Conservation (phyloP, 2,329 filamentous ascomycete genomes). For the Fusarium bulbicola region DNA sequence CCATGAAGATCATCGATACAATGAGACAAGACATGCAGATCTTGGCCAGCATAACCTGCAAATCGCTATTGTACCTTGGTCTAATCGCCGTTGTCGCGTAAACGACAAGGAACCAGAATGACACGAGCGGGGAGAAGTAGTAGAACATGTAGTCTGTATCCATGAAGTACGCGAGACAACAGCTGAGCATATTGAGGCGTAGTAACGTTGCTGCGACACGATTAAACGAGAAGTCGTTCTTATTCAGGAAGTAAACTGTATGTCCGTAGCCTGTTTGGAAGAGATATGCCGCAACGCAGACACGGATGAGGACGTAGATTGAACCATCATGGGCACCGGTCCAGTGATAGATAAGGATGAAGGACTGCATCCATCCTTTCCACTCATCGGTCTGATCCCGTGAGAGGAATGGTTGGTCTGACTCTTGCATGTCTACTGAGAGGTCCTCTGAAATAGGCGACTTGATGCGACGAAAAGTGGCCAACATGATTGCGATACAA, state of each 20-base stretch:
- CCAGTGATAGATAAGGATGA: constrained; percentile 64
- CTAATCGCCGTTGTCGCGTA: constrained; percentile 60
- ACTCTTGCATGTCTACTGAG: neutral
- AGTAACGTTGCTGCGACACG: constrained; percentile 61
- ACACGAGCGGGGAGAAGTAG: constrained; percentile 66
- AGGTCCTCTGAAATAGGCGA: fast-evolving
- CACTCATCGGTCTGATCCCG: constrained; percentile 66
- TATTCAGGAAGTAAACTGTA: constrained; percentile 64
- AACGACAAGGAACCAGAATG: constrained; percentile 69
- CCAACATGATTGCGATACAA: neutral
- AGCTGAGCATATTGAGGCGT: constrained; percentile 65
- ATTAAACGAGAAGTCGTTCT: constrained; percentile 63
- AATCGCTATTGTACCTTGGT: constrained; percentile 52
- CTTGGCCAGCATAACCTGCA: constrained; percentile 56
- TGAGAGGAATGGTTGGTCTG: neutral
- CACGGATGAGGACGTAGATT: constrained; percentile 62
- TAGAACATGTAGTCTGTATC: constrained; percentile 61
- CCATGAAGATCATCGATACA: constrained; percentile 38
- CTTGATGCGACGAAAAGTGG: constrained; percentile 18
- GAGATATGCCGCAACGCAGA: constrained; percentile 66
- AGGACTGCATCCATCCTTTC: constrained; percentile 71
- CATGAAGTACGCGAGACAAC: constrained; percentile 63
- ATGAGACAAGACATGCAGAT: constrained; percentile 54
- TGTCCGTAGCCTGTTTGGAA: constrained; percentile 71
- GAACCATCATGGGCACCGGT: constrained; percentile 56